Percentiles rank a stretch among this genome's conserved stretches.
These are phyloP conservation scores for Silene vulgaris DNA, from an alignment of 179 eudicot genomes.

Conservation along the genomic window DNA sequence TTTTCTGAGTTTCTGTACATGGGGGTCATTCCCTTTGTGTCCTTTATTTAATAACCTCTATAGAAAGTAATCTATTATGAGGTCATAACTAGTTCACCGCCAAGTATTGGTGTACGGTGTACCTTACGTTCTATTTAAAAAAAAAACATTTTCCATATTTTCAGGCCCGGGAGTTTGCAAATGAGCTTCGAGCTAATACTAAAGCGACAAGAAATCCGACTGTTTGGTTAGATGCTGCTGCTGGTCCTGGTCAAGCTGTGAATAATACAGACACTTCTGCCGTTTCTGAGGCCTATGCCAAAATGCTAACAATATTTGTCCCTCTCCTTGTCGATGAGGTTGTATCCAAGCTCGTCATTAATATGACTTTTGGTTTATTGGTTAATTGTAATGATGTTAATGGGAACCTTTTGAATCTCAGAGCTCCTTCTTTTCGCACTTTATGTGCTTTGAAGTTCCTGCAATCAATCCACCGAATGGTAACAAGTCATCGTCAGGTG, in stretches of 20 bases:
- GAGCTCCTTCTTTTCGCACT: conserved; percentile 98
- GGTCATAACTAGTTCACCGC: background rate
- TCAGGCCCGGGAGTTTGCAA: conserved; percentile 95
- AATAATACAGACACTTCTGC: conserved; percentile 79
- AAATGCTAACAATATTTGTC: conserved; percentile 85
- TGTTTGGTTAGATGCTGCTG: conserved; percentile 77
- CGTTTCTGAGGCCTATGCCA: conserved; percentile 90
- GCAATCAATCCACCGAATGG: conserved; percentile 57
- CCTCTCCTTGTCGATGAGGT: conserved; percentile 98
- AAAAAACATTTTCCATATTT: background rate
- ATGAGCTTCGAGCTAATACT: conserved; percentile 93
- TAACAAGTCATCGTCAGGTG: conserved; percentile 44
- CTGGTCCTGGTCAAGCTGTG: conserved; percentile 62
- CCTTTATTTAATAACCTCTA: too few species aligned
- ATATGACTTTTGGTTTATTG: background rate
- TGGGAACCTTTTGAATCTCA: conserved; percentile 34
- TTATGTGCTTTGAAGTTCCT: conserved; percentile 99
- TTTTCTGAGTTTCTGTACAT: too few species aligned
- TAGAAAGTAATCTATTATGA: too few species aligned
- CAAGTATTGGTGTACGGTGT: background rate
- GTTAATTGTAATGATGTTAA: conserved; percentile 14
- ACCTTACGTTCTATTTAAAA: background rate
- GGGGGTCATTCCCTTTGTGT: too few species aligned
- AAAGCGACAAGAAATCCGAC: conserved; percentile 85
- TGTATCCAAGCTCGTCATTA: conserved; percentile 15